A percentile compares a stretch with the other conserved stretches of the same genome.
These are phyloP conservation scores for Keithomyces neogunnii DNA, from an alignment of 2,329 filamentous ascomycete species.

Conservation along the genomic window DNA sequence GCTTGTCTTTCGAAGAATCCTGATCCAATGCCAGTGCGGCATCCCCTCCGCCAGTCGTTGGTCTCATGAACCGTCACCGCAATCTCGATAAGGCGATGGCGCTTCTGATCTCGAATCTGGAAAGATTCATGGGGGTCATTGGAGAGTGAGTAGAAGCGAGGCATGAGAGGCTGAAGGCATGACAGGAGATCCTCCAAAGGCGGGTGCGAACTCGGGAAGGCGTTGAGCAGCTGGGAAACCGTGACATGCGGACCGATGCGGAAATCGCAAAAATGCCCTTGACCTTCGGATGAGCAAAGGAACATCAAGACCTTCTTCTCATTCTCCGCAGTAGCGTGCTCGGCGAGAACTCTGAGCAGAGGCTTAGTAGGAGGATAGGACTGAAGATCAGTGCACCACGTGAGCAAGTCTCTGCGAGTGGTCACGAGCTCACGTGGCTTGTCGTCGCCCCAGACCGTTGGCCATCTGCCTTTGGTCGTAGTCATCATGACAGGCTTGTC, in stretches of 20 bases:
- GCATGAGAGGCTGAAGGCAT: slow-evolving; percentile 82
- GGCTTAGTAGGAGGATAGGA: slow-evolving; percentile 86
- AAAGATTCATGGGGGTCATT: slow-evolving; percentile 83
- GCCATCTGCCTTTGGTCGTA: slow-evolving; percentile 80
- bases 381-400: slow-evolving; percentile 92
- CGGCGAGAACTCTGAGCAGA: slow-evolving; percentile 75
- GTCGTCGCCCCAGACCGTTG: slow-evolving; percentile 96
- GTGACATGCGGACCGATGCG: slow-evolving; percentile 83
- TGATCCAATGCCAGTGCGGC: slow-evolving; percentile 77
- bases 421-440: slow-evolving; percentile 77
- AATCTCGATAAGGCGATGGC: slow-evolving; percentile 80
- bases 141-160: slow-evolving; percentile 94
- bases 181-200: slow-evolving; percentile 76
- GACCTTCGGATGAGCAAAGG: slow-evolving; percentile 81
- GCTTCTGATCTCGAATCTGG: slow-evolving; percentile 57
- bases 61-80: slow-evolving; percentile 94
- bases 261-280: slow-evolving; percentile 88
- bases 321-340: slow-evolving; percentile 68
- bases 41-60: slow-evolving; percentile 64
- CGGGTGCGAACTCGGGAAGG: slow-evolving; percentile 86
- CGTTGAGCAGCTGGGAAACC: slow-evolving; percentile 74
- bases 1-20: slow-evolving; percentile 90
- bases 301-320: slow-evolving; percentile 86
- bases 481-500: slow-evolving; percentile 75
- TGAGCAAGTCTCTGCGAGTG: slow-evolving; percentile 83